Conservation (phyloP, 306 rosid genomes). For the Rosa chinensis region DNA sequence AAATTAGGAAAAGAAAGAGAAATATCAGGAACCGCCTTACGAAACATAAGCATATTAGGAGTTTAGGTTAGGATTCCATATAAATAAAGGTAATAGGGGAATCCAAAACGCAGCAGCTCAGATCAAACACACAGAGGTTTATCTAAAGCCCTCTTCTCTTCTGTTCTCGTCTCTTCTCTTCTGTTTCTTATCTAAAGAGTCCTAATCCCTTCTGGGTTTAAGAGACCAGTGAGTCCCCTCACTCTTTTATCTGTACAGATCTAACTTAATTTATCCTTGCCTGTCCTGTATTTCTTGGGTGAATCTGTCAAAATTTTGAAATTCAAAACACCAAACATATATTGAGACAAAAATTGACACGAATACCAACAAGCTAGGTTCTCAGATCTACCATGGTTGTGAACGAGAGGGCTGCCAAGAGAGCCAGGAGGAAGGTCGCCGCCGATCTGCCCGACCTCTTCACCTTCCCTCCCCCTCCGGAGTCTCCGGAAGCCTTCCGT, state of each 20-base stretch:
- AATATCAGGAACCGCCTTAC: constrained; percentile 4
- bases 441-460: constrained; percentile 30
- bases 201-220: neutral
- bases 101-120: constrained; percentile 4
- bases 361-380: neutral
- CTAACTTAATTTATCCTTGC: neutral
- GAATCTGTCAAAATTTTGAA: neutral
- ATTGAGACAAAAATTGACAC: neutral
- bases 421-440: constrained; percentile 19
- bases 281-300: neutral
- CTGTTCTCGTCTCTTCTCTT: neutral
- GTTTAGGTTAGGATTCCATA: neutral
- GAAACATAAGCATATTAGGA: neutral
- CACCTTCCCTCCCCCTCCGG: constrained; percentile 18
- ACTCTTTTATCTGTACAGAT: neutral
- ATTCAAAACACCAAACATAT: constrained; percentile 6
- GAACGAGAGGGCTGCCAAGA: constrained; percentile 24
- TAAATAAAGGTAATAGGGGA: neutral
- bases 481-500: constrained; percentile 18
- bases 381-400: constrained; percentile 27
- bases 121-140: neutral
- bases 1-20: neutral
- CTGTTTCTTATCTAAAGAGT: neutral
- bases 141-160: neutral
- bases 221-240: neutral